Evolutionary conservation across 371 early-diverging fungal genomes (phyloP), one percentile per base, ranked within the genome.

Genomic region (Neoconidiobolus thromboides): DNA sequence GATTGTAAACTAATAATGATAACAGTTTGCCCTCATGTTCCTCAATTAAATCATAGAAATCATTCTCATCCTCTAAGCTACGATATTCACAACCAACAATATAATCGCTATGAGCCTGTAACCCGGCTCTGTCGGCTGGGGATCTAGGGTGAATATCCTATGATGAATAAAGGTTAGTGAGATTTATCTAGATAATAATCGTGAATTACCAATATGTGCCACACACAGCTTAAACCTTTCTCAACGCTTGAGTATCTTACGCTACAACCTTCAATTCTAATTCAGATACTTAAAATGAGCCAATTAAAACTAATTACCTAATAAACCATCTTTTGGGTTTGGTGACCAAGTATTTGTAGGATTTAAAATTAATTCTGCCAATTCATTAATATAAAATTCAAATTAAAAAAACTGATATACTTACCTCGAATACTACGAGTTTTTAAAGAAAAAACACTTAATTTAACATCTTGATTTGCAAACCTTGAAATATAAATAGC

Each of bases 181-280:
- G 1, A 36, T 2, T 42, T 38, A 2, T 39, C 39, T 15, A 52
- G 2, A 60, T 37, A 37, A 47, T 42, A 37, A 58, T n/a, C n/a
- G 12, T 26, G 26, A 39, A 41, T 44, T 53, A 54, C 65, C 61
- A 85, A 60, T n/a, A 86, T 75, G 61, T 85, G 87, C 86, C 87
- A 85, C 7, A 79, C 81, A 61, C 82, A 74, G 56, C 83, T 81
- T 14, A 76, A 76, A 10, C 77, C 79, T 6, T 70, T 68, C 46
- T 80, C 81, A 71, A 77, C 83, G 36, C 80, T 75, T 62, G 86
- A 87, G 61, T 75, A 83, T 36, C 85, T 75, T 55, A 86, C 80
- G n/a, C 76, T 77, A 60, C 82, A 84, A 10, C 86, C 86, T 68
- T 26, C 73, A 62, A 46, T 71, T 49, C 12, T 70, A 69, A 9